A percentile compares a stretch with the other conserved stretches of the same genome.
Evolutionary conservation across 73 alveolate species (phyloP).

Genomic region (Tetrahymena elliotti): DNA sequence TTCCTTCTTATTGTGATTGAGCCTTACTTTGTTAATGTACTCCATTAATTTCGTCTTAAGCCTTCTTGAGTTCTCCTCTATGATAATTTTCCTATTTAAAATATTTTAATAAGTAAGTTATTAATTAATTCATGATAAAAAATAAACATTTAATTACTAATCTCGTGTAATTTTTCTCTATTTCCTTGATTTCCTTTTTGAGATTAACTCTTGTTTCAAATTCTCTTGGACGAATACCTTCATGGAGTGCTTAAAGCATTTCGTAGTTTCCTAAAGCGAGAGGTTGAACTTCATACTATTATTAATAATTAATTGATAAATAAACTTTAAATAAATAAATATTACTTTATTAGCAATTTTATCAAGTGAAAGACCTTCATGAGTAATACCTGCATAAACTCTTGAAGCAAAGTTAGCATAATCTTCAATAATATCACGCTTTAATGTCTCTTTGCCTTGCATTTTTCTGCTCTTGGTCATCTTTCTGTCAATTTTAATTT

Average conservation of each 20-base stretch:
- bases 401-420: conserved; percentile 93
- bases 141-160: neutral
- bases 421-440: conserved; percentile 93
- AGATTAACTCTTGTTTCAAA: conserved; percentile 44
- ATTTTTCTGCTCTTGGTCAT: conserved; percentile 91
- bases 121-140: neutral
- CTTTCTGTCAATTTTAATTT: conserved; percentile 92
- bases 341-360: conserved; percentile 79
- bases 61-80: conserved; percentile 40
- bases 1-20: conserved; percentile 18
- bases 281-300: conserved; percentile 84
- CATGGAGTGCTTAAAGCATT: conserved; percentile 77
- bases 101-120: neutral
- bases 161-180: conserved; percentile 44
- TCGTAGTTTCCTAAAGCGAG: conserved; percentile 87
- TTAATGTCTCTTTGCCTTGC: conserved; percentile 65
- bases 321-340: neutral
- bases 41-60: conserved; percentile 32
- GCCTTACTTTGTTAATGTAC: neutral
- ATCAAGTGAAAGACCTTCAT: conserved; percentile 95
- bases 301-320: neutral
- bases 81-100: conserved; percentile 32
- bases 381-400: conserved; percentile 95
- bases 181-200: conserved; percentile 18
- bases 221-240: conserved; percentile 56